Evolutionary conservation across 2,329 filamentous ascomycete genomes (phyloP).

Genomic region (Cladobotryum protrusum): DNA sequence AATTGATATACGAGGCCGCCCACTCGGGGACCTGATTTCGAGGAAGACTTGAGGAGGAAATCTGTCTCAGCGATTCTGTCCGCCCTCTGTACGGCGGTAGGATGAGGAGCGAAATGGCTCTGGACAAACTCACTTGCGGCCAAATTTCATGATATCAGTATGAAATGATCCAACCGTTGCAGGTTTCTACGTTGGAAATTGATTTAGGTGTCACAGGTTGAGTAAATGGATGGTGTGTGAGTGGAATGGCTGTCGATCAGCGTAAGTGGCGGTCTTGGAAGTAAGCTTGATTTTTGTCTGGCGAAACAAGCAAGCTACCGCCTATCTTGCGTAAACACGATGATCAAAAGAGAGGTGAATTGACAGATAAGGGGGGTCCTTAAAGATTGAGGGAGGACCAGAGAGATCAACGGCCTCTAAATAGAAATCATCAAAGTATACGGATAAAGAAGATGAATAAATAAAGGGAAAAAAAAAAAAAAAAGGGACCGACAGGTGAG

Average conservation of each 20-base stretch:
- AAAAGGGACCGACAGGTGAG: constrained; percentile 2
- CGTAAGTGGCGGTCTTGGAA: too few species aligned
- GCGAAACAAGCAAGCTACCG: too few species aligned
- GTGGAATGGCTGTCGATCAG: too few species aligned
- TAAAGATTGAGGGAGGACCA: not conserved
- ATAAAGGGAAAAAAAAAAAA: not conserved
- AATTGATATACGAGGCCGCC: constrained; percentile 79
- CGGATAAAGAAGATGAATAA: too few species aligned
- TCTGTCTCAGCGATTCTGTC: constrained; percentile 13
- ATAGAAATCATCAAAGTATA: not conserved
- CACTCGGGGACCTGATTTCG: constrained; percentile 84
- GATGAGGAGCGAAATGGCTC: constrained; percentile 3
- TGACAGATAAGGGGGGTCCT: not conserved
- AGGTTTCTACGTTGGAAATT: not conserved
- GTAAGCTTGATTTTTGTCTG: too few species aligned
- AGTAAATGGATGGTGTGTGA: too few species aligned
- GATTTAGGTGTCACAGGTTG: too few species aligned
- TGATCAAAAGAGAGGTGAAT: too few species aligned
- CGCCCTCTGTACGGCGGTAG: constrained; percentile 2
- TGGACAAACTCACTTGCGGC: constrained; percentile 47
- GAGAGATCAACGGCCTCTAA: not conserved
- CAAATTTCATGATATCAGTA: constrained; percentile 50
- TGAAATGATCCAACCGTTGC: not conserved
- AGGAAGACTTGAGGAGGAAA: constrained; percentile 47
- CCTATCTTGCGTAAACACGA: too few species aligned